Conservation (phyloP, 768 basidiomycete species). For the Hypholoma fasciculare region DNA sequence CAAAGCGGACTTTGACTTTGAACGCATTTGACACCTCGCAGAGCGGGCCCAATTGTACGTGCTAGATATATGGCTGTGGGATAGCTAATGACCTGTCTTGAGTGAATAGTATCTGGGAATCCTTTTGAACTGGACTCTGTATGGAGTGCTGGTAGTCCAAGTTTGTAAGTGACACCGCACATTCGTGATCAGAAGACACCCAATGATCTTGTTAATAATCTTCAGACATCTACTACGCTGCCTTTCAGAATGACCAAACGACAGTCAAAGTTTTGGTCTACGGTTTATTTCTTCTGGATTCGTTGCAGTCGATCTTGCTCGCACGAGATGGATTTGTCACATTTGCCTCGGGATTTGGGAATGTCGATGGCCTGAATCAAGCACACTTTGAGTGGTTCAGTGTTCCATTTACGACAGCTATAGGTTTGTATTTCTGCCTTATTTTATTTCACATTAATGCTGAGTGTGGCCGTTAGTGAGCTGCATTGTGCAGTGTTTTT, state of each 20-base stretch:
- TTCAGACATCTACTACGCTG: background rate
- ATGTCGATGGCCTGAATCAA: background rate
- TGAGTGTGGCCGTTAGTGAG: background rate
- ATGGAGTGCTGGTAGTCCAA: slow-evolving; percentile 1
- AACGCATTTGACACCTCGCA: background rate
- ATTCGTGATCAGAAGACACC: too few species aligned
- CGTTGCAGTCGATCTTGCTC: background rate
- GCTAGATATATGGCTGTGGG: background rate
- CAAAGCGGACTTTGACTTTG: background rate
- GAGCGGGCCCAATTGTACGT: background rate
- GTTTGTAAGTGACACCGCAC: background rate
- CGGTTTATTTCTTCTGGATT: background rate
- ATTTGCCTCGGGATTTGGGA: background rate
- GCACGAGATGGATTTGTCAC: slow-evolving; percentile 1
- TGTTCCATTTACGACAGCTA: background rate
- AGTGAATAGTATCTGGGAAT: background rate
- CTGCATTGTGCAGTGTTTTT: background rate
- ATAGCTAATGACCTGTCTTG: background rate
- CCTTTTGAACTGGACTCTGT: background rate
- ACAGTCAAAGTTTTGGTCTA: background rate
- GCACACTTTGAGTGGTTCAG: slow-evolving; percentile 1
- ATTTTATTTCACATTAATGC: background rate
- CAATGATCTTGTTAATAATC: background rate
- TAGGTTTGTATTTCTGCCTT: background rate
- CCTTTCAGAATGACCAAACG: background rate